Conservation (phyloP, 306 rosid genomes). For the Arachis stenosperma region DNA sequence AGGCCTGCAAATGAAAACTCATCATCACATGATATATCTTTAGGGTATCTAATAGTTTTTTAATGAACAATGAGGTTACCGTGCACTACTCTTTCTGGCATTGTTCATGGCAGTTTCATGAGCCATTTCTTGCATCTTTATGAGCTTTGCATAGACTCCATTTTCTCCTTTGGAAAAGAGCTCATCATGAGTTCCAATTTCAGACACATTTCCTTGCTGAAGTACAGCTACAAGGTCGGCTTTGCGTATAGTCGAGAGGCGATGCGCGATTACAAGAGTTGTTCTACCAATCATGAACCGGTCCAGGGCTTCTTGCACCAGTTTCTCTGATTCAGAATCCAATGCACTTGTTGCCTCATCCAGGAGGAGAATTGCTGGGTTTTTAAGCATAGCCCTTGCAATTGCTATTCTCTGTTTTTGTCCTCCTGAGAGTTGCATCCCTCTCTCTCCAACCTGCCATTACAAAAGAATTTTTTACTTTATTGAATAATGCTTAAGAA, state of each 20-base stretch:
- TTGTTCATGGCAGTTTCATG: conserved; percentile 88
- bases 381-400: conserved; percentile 98
- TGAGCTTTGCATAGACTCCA: conserved; percentile 94
- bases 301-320: conserved; percentile 98
- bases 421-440: conserved; percentile 96
- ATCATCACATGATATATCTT: conserved; percentile 10
- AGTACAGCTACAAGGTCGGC: conserved; percentile 97
- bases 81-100: conserved; percentile 98
- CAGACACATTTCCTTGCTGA: conserved; percentile 91
- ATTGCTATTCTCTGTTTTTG: conserved; percentile 99
- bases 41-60: background rate
- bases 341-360: conserved; percentile 99
- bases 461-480: conserved; percentile 15
- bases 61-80: conserved; percentile 47
- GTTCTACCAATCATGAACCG: conserved; percentile 98
- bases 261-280: conserved; percentile 96
- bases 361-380: conserved; percentile 91
- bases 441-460: conserved; percentile 98
- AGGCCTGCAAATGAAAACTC: conserved; percentile 66
- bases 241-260: conserved; percentile 95
- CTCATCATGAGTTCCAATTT: conserved; percentile 96
- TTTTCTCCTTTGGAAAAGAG: conserved; percentile 83
- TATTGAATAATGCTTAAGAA: background rate
- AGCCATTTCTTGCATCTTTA: conserved; percentile 88
- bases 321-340: conserved; percentile 96